phyloP scores from a whole-genome alignment of 768 basidiomycete genomes.

The Tulasnella sp. region DNA sequence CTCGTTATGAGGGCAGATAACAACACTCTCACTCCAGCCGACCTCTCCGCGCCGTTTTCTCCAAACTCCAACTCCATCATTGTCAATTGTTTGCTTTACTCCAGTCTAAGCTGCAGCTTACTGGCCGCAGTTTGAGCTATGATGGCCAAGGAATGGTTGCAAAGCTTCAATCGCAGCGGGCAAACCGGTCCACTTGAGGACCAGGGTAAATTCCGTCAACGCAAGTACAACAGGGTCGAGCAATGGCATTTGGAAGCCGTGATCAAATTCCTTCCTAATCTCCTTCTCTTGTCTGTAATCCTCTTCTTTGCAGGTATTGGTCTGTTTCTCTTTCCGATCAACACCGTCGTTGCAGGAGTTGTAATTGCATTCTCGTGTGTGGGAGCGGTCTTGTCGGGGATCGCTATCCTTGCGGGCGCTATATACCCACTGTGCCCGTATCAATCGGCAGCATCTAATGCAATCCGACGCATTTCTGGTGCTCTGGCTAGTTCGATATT shows the following conservation, averaged over 20 bases:
- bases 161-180: neutral
- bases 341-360: neutral
- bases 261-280: neutral
- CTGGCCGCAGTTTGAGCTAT: no score
- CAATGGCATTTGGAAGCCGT: neutral
- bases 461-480: no score
- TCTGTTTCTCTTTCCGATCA: neutral
- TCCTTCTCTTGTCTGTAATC: neutral
- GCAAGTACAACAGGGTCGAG: constrained; percentile 3
- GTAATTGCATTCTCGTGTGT: constrained; percentile 7
- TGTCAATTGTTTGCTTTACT: no score
- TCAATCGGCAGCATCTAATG: neutral
- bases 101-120: no score
- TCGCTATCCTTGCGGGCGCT: neutral
- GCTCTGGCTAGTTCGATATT: neutral
- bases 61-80: no score
- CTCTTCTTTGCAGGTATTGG: constrained; percentile 5
- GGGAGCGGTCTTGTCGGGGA: neutral
- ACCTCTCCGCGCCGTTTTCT: no score
- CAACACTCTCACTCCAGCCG: no score
- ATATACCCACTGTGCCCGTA: neutral
- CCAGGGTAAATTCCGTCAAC: neutral
- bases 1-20: no score
- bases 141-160: constrained; percentile 18
- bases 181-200: neutral